These are phyloP conservation scores for Neonectria magnoliae DNA, from an alignment of 2,329 filamentous ascomycete species.

Conservation along the genomic window DNA sequence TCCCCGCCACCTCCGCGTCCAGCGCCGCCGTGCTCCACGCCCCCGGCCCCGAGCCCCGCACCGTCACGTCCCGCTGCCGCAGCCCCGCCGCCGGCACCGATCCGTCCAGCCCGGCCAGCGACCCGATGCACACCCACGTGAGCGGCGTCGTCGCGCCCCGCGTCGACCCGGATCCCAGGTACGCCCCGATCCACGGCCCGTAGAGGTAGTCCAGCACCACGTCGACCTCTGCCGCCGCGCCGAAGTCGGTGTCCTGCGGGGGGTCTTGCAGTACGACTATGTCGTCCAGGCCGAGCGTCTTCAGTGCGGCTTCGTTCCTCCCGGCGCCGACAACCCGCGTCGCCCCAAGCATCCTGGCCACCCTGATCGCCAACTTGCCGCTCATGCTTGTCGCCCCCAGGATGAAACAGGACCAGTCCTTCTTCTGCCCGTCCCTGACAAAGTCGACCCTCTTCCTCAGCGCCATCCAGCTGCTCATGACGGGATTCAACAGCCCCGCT, in stretches of 20 bases:
- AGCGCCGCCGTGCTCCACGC: conserved; percentile 50
- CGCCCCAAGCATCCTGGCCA: conserved; percentile 60
- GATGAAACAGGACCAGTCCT: conserved; percentile 60
- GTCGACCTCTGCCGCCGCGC: conserved; percentile 57
- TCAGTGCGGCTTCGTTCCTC: conserved; percentile 55
- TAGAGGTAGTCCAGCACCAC: conserved; percentile 68
- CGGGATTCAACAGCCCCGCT: conserved; percentile 65
- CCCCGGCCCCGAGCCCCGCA: conserved; percentile 58
- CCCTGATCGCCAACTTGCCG: conserved; percentile 60
- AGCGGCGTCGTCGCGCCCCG: conserved; percentile 50
- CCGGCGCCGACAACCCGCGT: conserved; percentile 61
- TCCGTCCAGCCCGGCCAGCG: conserved; percentile 52
- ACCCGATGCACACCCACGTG: conserved; percentile 64
- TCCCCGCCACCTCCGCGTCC: conserved; percentile 34
- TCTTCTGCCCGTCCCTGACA: conserved; percentile 33
- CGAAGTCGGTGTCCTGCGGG: conserved; percentile 57
- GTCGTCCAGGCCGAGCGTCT: conserved; percentile 56
- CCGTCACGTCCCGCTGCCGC: conserved; percentile 59
- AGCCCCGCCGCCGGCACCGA: conserved; percentile 55
- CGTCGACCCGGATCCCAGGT: conserved; percentile 54
- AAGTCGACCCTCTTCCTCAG: conserved; percentile 56
- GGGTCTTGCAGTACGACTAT: conserved; percentile 55
- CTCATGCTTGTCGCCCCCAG: conserved; percentile 64
- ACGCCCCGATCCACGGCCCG: conserved; percentile 54
- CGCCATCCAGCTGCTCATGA: conserved; percentile 68